Percentiles rank a stretch among this genome's conserved stretches.
These are phyloP conservation scores for Globisporangium irregulare DNA, from an alignment of 352 stramenopile species.

Conservation along the genomic window DNA sequence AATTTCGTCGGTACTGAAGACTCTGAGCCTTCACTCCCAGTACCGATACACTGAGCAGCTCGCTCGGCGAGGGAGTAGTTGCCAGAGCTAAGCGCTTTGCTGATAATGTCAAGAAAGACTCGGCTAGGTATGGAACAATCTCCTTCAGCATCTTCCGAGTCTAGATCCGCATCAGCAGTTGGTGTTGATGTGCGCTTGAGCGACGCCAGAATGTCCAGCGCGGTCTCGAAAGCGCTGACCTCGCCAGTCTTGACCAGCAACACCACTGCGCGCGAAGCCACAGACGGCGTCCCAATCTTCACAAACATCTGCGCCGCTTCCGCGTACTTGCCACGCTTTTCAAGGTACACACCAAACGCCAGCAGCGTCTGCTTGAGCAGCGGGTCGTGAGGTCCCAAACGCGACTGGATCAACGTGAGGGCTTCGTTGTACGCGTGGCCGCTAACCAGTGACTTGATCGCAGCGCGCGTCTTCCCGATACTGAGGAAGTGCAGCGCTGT, in stretches of 20 bases:
- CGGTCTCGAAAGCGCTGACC: slow-evolving; percentile 23
- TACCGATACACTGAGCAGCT: slow-evolving; percentile 22
- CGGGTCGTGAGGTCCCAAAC: slow-evolving; percentile 36
- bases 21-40: neutral
- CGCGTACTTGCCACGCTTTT: slow-evolving; percentile 25
- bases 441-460: slow-evolving; percentile 37
- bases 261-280: slow-evolving; percentile 24
- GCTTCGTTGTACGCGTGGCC: slow-evolving; percentile 52
- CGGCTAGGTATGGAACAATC: slow-evolving; percentile 34
- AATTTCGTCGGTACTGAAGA: slow-evolving; percentile 11
- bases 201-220: slow-evolving; percentile 29
- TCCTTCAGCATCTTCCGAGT: neutral
- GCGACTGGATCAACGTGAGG: slow-evolving; percentile 42
- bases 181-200: neutral
- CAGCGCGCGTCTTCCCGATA: slow-evolving; percentile 52
- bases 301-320: slow-evolving; percentile 33
- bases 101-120: slow-evolving; percentile 40
- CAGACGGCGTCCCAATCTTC: slow-evolving; percentile 22
- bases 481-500: slow-evolving; percentile 57
- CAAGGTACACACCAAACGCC: slow-evolving; percentile 38
- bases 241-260: slow-evolving; percentile 36
- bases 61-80: slow-evolving; percentile 31
- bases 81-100: slow-evolving; percentile 17
- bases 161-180: neutral
- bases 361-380: slow-evolving; percentile 37